Conservation (phyloP, 2,329 filamentous ascomycete genomes). For the Talaromyces sp. region DNA sequence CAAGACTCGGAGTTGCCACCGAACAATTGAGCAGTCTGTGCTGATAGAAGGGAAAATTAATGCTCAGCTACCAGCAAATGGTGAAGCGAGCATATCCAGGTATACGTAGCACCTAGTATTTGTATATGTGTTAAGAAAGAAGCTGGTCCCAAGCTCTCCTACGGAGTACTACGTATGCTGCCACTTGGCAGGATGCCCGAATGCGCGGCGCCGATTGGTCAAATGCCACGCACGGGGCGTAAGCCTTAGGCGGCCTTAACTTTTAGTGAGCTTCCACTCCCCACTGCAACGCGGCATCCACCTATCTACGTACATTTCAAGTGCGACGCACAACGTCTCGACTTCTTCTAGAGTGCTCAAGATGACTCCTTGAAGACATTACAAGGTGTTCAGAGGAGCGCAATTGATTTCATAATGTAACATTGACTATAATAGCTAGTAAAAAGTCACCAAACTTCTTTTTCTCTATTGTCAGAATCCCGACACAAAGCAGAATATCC, state of each 20-base stretch:
- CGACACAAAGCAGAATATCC: neutral
- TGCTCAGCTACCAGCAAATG: neutral
- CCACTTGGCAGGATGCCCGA: constrained; percentile 13
- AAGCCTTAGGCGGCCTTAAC: neutral
- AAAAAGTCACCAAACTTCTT: neutral
- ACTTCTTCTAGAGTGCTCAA: neutral
- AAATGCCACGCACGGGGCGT: neutral
- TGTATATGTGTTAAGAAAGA: neutral
- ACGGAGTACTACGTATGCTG: neutral
- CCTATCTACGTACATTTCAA: neutral
- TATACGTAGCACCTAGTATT: neutral
- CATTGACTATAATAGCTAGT: neutral
- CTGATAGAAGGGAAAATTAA: neutral
- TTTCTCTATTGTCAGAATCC: neutral
- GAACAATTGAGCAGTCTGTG: neutral
- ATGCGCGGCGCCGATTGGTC: constrained; percentile 12
- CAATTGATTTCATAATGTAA: too few relatives aligned
- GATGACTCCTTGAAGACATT: neutral
- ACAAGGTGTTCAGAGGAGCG: too few relatives aligned
- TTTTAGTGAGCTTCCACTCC: neutral
- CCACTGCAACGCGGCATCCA: neutral
- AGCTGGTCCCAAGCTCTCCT: neutral
- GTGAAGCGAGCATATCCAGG: neutral
- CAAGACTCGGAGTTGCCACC: neutral
- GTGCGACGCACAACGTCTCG: neutral